Percentiles rank a stretch among this genome's conserved stretches.
Conservation (phyloP, 2,329 filamentous ascomycete genomes). For the Monilinia aucupariae region DNA sequence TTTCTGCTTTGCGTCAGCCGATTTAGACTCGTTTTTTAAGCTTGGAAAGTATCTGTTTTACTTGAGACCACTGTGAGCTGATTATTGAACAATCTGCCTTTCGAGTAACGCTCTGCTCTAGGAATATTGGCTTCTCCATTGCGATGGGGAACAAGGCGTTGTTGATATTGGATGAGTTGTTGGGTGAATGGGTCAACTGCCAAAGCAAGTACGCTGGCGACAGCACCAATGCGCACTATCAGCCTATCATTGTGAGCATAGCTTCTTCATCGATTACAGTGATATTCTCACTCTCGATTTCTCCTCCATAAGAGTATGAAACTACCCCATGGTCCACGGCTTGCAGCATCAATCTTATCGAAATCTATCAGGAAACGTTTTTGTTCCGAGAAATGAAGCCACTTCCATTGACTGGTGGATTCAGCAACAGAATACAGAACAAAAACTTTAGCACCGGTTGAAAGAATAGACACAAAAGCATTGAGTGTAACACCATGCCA, state of each 20-base stretch:
- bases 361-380: slow-evolving; percentile 1
- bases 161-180: slow-evolving; percentile 3
- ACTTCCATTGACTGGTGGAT: slow-evolving; percentile 8
- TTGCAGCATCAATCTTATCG: slow-evolving; percentile 6
- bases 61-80: not conserved
- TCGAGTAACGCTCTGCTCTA: slow-evolving; percentile 3
- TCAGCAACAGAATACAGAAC: slow-evolving; percentile 4
- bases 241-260: slow-evolving; percentile 1
- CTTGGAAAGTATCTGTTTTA: not conserved
- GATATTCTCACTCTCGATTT: not conserved
- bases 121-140: not conserved
- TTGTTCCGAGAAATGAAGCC: slow-evolving; percentile 3
- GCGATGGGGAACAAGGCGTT: not conserved
- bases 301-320: slow-evolving; percentile 5
- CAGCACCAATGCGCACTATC: slow-evolving; percentile 5
- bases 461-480: not conserved
- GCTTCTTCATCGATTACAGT: not conserved
- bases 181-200: slow-evolving; percentile 6
- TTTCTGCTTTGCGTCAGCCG: not conserved
- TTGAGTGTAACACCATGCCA: slow-evolving; percentile 10
- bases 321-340: slow-evolving; percentile 5
- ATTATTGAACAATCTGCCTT: not conserved
- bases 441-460: slow-evolving; percentile 7
- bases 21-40: not conserved
- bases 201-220: slow-evolving; percentile 1